phyloP scores from a whole-genome alignment of 768 basidiomycete species.

The Jaapia argillacea region DNA sequence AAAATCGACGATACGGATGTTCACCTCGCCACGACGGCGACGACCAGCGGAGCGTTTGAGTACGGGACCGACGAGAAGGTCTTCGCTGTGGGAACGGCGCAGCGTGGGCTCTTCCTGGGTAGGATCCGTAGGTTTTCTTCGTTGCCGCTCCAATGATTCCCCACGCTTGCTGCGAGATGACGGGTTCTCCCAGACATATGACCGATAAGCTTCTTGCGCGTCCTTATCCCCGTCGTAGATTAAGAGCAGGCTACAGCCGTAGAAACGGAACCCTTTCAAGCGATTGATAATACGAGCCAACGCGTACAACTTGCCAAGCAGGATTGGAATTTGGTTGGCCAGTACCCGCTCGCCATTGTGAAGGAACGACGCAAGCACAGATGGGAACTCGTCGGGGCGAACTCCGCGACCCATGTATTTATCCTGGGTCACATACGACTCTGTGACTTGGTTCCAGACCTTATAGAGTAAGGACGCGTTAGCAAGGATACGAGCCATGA shows the following conservation, averaged over 20 bases:
- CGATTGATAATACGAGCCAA: slow-evolving; percentile 85
- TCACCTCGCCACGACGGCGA: slow-evolving; percentile 82
- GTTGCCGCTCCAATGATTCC: slow-evolving; percentile 61
- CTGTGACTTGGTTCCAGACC: slow-evolving; percentile 88
- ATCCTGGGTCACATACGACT: slow-evolving; percentile 86
- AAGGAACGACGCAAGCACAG: slow-evolving; percentile 76
- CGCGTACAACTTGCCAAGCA: slow-evolving; percentile 89
- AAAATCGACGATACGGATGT: slow-evolving; percentile 96
- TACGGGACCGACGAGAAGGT: slow-evolving; percentile 58
- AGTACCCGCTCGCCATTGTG: slow-evolving; percentile 76
- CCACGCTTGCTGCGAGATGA: slow-evolving; percentile 62
- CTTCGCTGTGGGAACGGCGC: slow-evolving; percentile 74
- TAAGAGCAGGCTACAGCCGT: slow-evolving; percentile 92
- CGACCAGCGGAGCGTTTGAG: slow-evolving; percentile 53
- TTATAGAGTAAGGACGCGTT: slow-evolving; percentile 20
- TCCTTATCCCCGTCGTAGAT: slow-evolving; percentile 96
- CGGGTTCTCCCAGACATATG: slow-evolving; percentile 53
- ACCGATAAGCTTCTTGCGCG: slow-evolving; percentile 66
- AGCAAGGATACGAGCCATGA: slow-evolving; percentile 2
- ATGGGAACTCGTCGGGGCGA: slow-evolving; percentile 74
- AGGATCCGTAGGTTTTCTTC: slow-evolving; percentile 26
- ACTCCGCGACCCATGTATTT: slow-evolving; percentile 95
- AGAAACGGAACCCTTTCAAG: slow-evolving; percentile 94
- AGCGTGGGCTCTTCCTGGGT: slow-evolving; percentile 35
- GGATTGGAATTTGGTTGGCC: slow-evolving; percentile 83